phyloP scores from a whole-genome alignment of 2,329 filamentous ascomycete genomes.

The Diaporthe citri region DNA sequence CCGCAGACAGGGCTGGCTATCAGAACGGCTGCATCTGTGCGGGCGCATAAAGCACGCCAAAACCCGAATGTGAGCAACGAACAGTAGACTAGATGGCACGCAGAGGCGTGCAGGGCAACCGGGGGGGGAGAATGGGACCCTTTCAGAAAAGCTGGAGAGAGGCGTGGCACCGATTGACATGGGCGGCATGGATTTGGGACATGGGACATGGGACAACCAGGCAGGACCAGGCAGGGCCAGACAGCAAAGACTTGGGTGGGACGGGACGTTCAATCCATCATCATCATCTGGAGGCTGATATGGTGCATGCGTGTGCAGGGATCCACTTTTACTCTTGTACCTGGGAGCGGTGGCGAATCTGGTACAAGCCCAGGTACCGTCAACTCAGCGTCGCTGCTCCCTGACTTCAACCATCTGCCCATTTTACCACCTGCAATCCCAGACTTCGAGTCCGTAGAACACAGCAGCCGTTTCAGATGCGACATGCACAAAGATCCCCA shows the following conservation, averaged over 20 bases:
- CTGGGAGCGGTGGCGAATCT: background rate
- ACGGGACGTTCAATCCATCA: constrained; percentile 33
- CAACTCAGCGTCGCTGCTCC: background rate
- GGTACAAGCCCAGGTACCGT: background rate
- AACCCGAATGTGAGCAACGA: constrained; percentile 3
- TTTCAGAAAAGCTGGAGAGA: constrained; percentile 26
- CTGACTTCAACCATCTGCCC: background rate
- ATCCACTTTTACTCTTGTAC: constrained; percentile 9
- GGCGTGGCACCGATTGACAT: constrained; percentile 31
- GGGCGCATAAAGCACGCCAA: constrained; percentile 19
- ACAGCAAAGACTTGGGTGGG: constrained; percentile 27
- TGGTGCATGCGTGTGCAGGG: constrained; percentile 24
- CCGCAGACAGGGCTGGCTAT: constrained; percentile 13
- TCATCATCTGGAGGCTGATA: constrained; percentile 31
- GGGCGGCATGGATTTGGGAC: constrained; percentile 14
- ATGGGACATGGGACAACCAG: constrained; percentile 18
- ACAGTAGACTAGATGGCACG: background rate
- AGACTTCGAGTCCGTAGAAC: background rate
- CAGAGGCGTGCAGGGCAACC: constrained; percentile 14
- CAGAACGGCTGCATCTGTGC: constrained; percentile 29
- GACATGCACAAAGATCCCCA: background rate
- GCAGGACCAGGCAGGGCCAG: background rate
- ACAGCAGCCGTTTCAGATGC: background rate
- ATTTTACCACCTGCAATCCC: background rate
- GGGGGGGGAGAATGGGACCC: background rate